phyloP scores from a whole-genome alignment of 768 basidiomycete genomes.

The Leccinum incarnatum region DNA sequence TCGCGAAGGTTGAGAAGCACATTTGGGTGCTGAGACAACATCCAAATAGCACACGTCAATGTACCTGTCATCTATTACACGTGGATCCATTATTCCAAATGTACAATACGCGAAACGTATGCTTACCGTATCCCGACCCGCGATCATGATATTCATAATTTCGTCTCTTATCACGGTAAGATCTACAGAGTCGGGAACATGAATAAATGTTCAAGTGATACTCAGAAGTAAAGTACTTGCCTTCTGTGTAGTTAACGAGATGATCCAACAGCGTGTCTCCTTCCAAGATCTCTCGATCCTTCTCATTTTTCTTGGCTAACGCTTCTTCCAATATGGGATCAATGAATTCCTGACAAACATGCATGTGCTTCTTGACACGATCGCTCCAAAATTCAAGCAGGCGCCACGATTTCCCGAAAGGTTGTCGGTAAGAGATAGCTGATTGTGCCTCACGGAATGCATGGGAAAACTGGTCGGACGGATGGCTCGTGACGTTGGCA shows the following conservation, averaged over 20 bases:
- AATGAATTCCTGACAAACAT: constrained; percentile 48
- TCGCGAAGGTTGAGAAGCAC: constrained; percentile 29
- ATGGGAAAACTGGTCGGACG: constrained; percentile 40
- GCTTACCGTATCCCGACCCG: constrained; percentile 35
- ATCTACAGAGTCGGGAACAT: constrained; percentile 18
- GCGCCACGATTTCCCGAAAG: constrained; percentile 48
- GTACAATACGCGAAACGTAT: not conserved
- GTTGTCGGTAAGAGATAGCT: constrained; percentile 36
- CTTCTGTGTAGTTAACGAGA: constrained; percentile 31
- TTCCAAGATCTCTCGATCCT: constrained; percentile 15
- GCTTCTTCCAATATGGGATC: constrained; percentile 52
- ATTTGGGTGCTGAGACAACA: constrained; percentile 29
- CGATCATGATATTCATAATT: constrained; percentile 37
- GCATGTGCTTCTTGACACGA: constrained; percentile 43
- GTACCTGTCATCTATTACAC: constrained; percentile 28
- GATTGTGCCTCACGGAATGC: constrained; percentile 52
- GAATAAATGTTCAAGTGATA: not conserved
- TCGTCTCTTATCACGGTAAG: constrained; percentile 34
- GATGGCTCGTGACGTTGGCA: constrained; percentile 24
- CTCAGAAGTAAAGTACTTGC: constrained; percentile 2
- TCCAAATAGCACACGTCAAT: constrained; percentile 29
- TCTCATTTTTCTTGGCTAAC: constrained; percentile 27
- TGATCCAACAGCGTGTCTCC: constrained; percentile 31
- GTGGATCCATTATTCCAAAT: not conserved
- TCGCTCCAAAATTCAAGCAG: constrained; percentile 53